phyloP scores from a whole-genome alignment of 305 asterid species.

The Solanum hybrid region DNA sequence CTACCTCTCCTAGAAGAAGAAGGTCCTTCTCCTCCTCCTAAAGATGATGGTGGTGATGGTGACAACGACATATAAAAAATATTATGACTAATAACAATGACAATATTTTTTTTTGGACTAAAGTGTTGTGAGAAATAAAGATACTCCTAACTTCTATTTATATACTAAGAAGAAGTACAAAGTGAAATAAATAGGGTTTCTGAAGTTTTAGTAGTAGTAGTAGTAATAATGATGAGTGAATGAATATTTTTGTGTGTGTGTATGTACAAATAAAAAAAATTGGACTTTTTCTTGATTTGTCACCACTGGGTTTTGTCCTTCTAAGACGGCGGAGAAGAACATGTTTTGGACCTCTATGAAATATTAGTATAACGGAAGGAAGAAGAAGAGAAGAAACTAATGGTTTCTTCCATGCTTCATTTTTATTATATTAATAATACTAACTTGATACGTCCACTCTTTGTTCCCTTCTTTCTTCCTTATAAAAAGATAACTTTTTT shows the following conservation, averaged over 20 bases:
- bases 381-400: neutral
- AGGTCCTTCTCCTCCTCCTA: conserved; percentile 19
- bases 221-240: neutral
- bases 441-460: neutral
- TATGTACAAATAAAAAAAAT: neutral
- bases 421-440: neutral
- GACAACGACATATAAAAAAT: conserved; percentile 13
- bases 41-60: conserved; percentile 24
- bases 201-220: neutral
- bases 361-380: neutral
- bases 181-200: neutral
- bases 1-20: conserved; percentile 37
- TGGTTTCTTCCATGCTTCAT: neutral
- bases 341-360: neutral
- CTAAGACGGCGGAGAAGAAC: neutral
- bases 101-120: neutral
- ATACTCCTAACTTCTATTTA: neutral
- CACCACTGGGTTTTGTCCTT: neutral
- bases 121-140: neutral
- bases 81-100: neutral
- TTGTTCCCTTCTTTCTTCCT: neutral
- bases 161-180: neutral
- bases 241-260: neutral
- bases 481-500: neutral
- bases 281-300: neutral